Base-by-base conservation (phyloP, 768 basidiomycete genomes). In the Lactarius sp. region DNA sequence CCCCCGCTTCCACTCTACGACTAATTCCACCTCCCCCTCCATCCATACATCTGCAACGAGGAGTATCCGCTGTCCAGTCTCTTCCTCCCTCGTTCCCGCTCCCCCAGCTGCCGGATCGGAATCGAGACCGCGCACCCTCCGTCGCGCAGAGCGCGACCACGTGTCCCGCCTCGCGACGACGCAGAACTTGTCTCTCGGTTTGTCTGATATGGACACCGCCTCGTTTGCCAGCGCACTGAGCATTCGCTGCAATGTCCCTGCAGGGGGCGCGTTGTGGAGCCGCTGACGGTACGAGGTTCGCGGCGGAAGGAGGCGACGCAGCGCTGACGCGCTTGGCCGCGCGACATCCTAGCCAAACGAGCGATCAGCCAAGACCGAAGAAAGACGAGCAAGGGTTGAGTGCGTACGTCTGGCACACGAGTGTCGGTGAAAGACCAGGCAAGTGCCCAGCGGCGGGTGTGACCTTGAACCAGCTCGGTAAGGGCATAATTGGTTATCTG, bases 361-460 rank as follows among this genome's bases (percentile, higher is more conserved):
- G 27, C 75, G 73, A 22, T 78, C 61, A 6, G 69, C 58, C 77
- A 79, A 60, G 42, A 62, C 16, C 3, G 46, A 39, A 50, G 36
- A 33, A 37, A 27, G 66, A 20, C 14, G 52, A 36, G 22, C 36
- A 47, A 39, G 52, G 41, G 31, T 5, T 5, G 20, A 12, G 52
- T 12, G 77, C 90, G 56, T 71, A 94, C 96, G 66, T 97, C 93
- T 1, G 92, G 86, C 36, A 97, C 75, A 7, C 85, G 84, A 14
- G 72, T 72, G 34, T 81, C 79, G 2, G 75, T 77, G 59, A 87
- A 85, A 0, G 90, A 94, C 96, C 96, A 98, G 0, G 83, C 92
- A 2, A 98, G 74, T 0, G 87, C 91, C 94, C 94, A 98, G n/a
- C 97, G 83, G 2, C 88, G 81, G 0, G 96, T 98, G 60, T 87